Percentiles rank a stretch among this genome's conserved stretches.
Evolutionary conservation across 169 alveolate species (phyloP).

Genomic region (Cryptosporidium ubiquitum): DNA sequence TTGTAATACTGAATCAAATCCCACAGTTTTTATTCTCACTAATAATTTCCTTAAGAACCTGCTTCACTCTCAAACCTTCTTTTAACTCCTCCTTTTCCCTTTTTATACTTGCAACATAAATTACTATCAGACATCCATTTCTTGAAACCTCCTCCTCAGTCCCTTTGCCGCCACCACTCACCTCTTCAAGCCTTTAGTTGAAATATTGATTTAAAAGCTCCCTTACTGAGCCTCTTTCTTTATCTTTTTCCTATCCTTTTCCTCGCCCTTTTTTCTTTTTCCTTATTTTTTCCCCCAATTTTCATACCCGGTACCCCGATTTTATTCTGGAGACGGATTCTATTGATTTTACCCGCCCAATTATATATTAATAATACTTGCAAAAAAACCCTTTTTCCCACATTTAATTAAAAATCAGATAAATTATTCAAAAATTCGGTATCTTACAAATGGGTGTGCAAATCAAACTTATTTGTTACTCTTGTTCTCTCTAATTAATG

Average conservation of each 20-base stretch:
- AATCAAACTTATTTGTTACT: too few relatives aligned
- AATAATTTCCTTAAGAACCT: neutral
- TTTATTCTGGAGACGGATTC: slow-evolving; percentile 19
- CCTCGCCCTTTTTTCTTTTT: slow-evolving; percentile 19
- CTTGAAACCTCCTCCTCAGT: slow-evolving; percentile 1
- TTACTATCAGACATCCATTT: slow-evolving; percentile 1
- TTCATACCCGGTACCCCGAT: slow-evolving; percentile 23
- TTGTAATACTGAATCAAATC: neutral
- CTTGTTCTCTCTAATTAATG: neutral
- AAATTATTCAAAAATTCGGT: too few relatives aligned
- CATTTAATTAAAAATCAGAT: neutral
- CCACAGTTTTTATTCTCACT: neutral
- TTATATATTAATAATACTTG: neutral
- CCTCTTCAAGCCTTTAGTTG: slow-evolving; percentile 4
- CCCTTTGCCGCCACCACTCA: slow-evolving; percentile 9
- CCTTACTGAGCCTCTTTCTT: neutral
- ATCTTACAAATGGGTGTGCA: too few relatives aligned
- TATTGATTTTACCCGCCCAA: neutral
- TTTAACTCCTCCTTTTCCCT: slow-evolving; percentile 45
- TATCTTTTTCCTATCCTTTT: slow-evolving; percentile 28
- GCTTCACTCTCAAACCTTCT: slow-evolving; percentile 35
- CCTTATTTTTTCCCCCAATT: slow-evolving; percentile 9
- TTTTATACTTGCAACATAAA: neutral
- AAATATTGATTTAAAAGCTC: neutral
- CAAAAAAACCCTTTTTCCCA: neutral